These are phyloP conservation scores for Adansonia rubrostipa DNA, from an alignment of 441 rosid species.

Conservation along the genomic window DNA sequence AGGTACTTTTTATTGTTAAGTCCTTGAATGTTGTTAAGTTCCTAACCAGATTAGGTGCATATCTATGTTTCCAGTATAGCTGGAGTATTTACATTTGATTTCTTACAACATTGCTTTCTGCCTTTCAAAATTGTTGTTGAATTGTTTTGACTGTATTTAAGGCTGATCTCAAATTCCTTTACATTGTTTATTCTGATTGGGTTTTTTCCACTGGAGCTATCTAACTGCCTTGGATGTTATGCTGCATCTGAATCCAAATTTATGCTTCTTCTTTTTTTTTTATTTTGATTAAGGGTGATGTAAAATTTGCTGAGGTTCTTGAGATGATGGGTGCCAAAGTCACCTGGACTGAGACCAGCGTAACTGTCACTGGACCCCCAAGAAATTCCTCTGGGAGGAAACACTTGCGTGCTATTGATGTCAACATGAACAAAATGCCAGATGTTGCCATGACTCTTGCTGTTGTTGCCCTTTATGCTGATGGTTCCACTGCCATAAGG, in stretches of 20 bases:
- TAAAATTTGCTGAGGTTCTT: slow-evolving; percentile 88
- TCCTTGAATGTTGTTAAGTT: not conserved
- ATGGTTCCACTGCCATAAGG: slow-evolving; percentile 93
- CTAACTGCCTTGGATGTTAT: not conserved
- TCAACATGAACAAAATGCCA: slow-evolving; percentile 99
- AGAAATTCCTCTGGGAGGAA: slow-evolving; percentile 69
- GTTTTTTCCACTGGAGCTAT: not conserved
- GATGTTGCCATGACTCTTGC: slow-evolving; percentile 99
- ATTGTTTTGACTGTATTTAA: slow-evolving; percentile 9
- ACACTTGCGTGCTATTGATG: slow-evolving; percentile 76
- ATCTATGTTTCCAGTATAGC: not conserved
- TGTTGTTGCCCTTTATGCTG: slow-evolving; percentile 89
- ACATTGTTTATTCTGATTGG: not conserved
- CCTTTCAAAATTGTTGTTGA: not conserved
- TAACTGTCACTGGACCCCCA: slow-evolving; percentile 86
- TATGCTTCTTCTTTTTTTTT: too few species aligned
- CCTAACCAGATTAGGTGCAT: not conserved
- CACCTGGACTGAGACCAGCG: slow-evolving; percentile 86
- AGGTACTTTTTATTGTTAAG: slow-evolving; percentile 49
- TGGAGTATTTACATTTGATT: not conserved
- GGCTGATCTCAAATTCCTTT: not conserved
- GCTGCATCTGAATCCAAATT: slow-evolving; percentile 12
- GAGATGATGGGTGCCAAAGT: slow-evolving; percentile 96
- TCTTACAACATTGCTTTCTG: not conserved
- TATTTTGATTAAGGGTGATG: slow-evolving; percentile 68